A percentile compares a stretch with the other conserved stretches of the same genome.
phyloP scores from a whole-genome alignment of 2,329 filamentous ascomycete species.

The Colletotrichum sp. region DNA sequence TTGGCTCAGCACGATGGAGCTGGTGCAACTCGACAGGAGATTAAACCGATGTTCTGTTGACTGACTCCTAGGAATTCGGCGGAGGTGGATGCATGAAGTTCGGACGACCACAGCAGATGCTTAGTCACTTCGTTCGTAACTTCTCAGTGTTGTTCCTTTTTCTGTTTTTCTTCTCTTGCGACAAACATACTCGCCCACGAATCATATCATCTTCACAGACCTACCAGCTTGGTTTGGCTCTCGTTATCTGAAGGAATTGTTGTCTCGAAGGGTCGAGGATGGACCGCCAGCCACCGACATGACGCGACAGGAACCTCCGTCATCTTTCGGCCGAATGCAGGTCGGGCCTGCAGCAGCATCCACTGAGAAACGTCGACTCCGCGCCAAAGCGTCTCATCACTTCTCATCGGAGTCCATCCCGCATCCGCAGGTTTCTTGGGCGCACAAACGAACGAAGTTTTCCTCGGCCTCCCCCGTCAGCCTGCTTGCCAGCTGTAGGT shows the following conservation, averaged over 20 bases:
- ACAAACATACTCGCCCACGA: neutral
- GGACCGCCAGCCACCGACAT: neutral
- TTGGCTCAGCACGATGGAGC: neutral
- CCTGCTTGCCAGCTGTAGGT: neutral
- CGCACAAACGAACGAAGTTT: neutral
- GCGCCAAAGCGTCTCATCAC: neutral
- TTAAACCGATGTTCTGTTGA: neutral
- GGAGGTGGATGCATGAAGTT: neutral
- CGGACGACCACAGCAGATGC: neutral
- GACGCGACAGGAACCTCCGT: neutral
- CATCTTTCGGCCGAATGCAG: constrained; percentile 8
- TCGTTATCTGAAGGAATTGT: neutral
- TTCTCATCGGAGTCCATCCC: neutral
- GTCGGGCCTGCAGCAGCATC: neutral
- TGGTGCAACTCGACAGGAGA: neutral
- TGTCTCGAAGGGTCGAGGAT: neutral
- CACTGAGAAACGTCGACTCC: neutral
- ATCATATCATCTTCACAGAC: neutral
- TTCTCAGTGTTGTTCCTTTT: neutral
- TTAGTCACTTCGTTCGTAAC: neutral
- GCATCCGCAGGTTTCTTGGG: neutral
- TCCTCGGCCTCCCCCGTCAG: neutral
- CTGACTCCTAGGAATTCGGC: neutral
- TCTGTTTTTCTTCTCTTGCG: neutral
- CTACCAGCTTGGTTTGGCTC: neutral